Conservation (phyloP, 2,329 filamentous ascomycete genomes). For the Cordyceps cateniannulata region DNA sequence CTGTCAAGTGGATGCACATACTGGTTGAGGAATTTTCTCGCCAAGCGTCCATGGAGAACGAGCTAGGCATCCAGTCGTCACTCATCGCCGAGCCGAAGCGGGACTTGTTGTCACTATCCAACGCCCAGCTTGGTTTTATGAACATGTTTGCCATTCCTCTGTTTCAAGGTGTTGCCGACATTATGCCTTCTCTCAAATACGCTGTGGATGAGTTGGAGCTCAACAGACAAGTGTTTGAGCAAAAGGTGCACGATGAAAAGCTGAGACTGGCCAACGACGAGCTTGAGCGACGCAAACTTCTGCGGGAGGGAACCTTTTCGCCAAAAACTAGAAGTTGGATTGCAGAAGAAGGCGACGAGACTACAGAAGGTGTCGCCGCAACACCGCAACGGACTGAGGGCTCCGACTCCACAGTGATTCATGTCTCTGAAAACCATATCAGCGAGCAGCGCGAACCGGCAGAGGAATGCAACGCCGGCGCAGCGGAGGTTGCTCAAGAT, state of each 20-base stretch:
- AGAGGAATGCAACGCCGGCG: neutral
- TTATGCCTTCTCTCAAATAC: slow-evolving; percentile 80
- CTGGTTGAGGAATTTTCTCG: slow-evolving; percentile 94
- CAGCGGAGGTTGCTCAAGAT: neutral
- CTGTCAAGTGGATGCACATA: slow-evolving; percentile 83
- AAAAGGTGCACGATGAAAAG: slow-evolving; percentile 58
- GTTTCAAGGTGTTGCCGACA: slow-evolving; percentile 79
- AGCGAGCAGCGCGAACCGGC: neutral
- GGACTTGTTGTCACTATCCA: slow-evolving; percentile 74
- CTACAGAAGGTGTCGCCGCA: neutral
- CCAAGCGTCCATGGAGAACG: slow-evolving; percentile 84
- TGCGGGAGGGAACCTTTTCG: slow-evolving; percentile 37
- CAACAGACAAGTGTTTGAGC: slow-evolving; percentile 71
- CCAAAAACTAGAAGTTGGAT: slow-evolving; percentile 39
- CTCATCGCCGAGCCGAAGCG: slow-evolving; percentile 80
- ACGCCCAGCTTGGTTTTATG: slow-evolving; percentile 93
- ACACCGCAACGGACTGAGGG: slow-evolving; percentile 6
- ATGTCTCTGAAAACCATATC: neutral
- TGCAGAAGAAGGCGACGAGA: slow-evolving; percentile 18
- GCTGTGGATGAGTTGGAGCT: slow-evolving; percentile 72
- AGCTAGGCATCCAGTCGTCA: slow-evolving; percentile 80
- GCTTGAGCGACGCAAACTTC: slow-evolving; percentile 27
- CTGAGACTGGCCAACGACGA: slow-evolving; percentile 34
- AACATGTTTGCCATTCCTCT: slow-evolving; percentile 89
- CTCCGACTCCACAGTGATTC: slow-evolving; percentile 6